Conservation (phyloP, 768 basidiomycete genomes). For the Leccinum rimulosum region DNA sequence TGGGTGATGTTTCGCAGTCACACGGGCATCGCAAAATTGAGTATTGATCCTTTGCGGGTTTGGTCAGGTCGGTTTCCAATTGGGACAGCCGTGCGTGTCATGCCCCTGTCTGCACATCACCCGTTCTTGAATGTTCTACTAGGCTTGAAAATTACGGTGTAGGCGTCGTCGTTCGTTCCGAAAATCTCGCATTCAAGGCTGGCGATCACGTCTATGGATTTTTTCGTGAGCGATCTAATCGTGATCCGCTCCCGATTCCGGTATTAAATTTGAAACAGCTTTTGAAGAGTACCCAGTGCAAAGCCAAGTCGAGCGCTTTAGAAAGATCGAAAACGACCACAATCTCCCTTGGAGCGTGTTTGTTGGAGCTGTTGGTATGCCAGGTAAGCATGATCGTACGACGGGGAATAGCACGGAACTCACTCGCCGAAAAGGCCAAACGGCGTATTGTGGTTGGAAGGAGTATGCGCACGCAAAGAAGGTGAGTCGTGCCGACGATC, state of each 20-base stretch:
- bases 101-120: neutral
- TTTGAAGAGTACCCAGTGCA: conserved; percentile 19
- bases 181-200: conserved; percentile 4
- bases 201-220: conserved; percentile 9
- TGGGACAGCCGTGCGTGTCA: conserved; percentile 16
- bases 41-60: neutral
- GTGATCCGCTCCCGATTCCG: conserved; percentile 36
- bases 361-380: conserved; percentile 34
- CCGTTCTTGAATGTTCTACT: neutral
- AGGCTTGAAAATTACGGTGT: conserved; percentile 38
- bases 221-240: conserved; percentile 34
- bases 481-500: conserved; percentile 18
- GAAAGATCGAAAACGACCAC: conserved; percentile 26
- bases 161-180: conserved; percentile 26
- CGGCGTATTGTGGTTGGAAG: conserved; percentile 19
- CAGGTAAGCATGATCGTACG: conserved; percentile 9
- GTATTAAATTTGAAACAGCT: conserved; percentile 38
- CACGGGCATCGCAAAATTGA: neutral
- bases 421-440: conserved; percentile 22
- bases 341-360: conserved; percentile 31
- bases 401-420: neutral
- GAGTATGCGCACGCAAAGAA: conserved; percentile 17
- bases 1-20: neutral
- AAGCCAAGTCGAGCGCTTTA: neutral
- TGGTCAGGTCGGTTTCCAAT: conserved; percentile 7